A percentile compares a stretch with the other conserved stretches of the same genome.
Evolutionary conservation across 2,329 filamentous ascomycete genomes (phyloP).

Genomic region (Claviceps pusilla): DNA sequence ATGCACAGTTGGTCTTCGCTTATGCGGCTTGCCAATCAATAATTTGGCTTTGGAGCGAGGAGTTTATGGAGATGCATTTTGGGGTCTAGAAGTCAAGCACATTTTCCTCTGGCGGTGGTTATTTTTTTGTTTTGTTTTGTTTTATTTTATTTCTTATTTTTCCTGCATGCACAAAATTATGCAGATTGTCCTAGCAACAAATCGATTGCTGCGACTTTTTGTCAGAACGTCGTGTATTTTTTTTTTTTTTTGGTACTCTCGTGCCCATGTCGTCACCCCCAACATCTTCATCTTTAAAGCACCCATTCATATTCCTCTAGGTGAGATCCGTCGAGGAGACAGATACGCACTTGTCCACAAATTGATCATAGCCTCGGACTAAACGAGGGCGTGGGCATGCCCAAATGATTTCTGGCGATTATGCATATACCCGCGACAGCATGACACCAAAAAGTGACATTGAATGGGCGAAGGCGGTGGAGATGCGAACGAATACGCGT

Average conservation of each 20-base stretch:
- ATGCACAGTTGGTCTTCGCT: background rate
- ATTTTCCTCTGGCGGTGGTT: background rate
- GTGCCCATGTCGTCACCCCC: no score
- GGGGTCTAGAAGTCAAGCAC: background rate
- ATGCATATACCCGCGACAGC: background rate
- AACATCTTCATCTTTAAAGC: no score
- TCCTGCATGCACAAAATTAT: background rate
- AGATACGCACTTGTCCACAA: background rate
- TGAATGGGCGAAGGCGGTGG: background rate
- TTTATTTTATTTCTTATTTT: background rate
- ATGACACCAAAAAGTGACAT: background rate
- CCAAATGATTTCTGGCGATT: background rate
- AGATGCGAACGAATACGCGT: background rate
- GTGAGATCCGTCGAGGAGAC: background rate
- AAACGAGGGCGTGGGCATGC: background rate
- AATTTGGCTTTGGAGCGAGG: constrained; percentile 13
- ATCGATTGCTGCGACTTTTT: background rate
- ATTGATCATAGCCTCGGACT: background rate
- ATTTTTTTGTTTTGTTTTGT: background rate
- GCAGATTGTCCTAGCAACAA: background rate
- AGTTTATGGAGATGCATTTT: constrained; percentile 8
- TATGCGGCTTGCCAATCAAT: background rate
- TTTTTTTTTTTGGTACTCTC: no score
- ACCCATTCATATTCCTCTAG: no score
- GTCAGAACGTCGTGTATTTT: background rate